phyloP scores from a whole-genome alignment of 2,329 filamentous ascomycete genomes.

The Rhinocladiella similis region DNA sequence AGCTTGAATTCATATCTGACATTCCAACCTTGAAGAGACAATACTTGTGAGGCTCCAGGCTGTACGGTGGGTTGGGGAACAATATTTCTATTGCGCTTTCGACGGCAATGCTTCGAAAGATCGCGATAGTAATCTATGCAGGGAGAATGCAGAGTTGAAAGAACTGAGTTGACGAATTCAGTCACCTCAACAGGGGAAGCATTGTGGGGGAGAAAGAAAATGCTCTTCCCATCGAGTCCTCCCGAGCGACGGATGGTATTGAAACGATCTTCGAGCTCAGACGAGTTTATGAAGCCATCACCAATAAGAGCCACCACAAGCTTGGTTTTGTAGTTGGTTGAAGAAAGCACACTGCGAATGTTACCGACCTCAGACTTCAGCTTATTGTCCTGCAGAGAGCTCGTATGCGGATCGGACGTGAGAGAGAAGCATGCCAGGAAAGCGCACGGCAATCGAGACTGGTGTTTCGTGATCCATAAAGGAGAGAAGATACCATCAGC shows the following conservation, averaged over 20 bases:
- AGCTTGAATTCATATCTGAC: conserved; percentile 94
- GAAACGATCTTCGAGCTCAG: conserved; percentile 72
- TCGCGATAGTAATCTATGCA: conserved; percentile 92
- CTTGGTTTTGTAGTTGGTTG: conserved; percentile 68
- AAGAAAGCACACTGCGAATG: conserved; percentile 64
- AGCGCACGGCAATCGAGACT: conserved; percentile 76
- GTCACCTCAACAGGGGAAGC: conserved; percentile 70
- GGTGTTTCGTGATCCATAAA: conserved; percentile 86
- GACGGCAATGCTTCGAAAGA: conserved; percentile 83
- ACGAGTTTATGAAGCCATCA: conserved; percentile 63
- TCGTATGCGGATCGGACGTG: conserved; percentile 68
- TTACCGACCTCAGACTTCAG: conserved; percentile 84
- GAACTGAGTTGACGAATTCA: conserved; percentile 70
- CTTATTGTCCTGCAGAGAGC: conserved; percentile 79
- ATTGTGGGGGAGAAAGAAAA: conserved; percentile 80
- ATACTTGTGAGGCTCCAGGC: conserved; percentile 80
- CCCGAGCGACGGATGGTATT: conserved; percentile 77
- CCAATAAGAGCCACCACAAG: conserved; percentile 76
- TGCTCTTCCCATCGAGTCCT: conserved; percentile 76
- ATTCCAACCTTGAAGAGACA: conserved; percentile 87
- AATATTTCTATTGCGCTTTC: conserved; percentile 78
- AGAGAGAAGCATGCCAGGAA: conserved; percentile 81
- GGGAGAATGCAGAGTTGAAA: conserved; percentile 70
- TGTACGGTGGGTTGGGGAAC: conserved; percentile 80
- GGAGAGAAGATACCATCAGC: conserved; percentile 85